These are phyloP conservation scores for Metschnikowia borealis DNA, from an alignment of 805 yeast species.

Conservation along the genomic window DNA sequence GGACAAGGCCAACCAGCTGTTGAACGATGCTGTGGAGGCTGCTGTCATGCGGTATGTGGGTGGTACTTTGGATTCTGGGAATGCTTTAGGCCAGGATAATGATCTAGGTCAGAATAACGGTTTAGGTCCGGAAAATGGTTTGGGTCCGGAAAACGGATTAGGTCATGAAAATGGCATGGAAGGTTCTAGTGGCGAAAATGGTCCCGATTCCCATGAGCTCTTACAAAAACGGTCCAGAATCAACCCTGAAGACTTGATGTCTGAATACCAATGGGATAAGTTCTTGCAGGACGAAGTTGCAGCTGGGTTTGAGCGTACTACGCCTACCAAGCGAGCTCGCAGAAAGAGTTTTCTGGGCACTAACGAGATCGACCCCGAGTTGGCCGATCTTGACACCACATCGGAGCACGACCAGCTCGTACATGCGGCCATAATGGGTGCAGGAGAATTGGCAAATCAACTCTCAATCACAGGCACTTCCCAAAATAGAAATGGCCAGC, in stretches of 20 bases:
- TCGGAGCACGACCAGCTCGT: slow-evolving; percentile 61
- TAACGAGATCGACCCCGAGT: slow-evolving; percentile 36
- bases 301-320: slow-evolving; percentile 15
- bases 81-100: slow-evolving; percentile 6
- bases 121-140: too few relatives aligned
- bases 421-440: slow-evolving; percentile 67
- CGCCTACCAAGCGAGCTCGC: slow-evolving; percentile 10
- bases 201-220: slow-evolving; percentile 1
- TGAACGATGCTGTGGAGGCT: slow-evolving; percentile 63
- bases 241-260: slow-evolving; percentile 39
- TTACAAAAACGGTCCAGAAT: slow-evolving; percentile 16
- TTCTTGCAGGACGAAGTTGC: slow-evolving; percentile 25
- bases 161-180: too few relatives aligned
- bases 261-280: slow-evolving; percentile 50
- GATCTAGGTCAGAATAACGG: slow-evolving; percentile 7
- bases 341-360: slow-evolving; percentile 8
- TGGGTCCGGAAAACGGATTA: slow-evolving; percentile 6
- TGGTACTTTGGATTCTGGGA: slow-evolving; percentile 44
- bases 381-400: slow-evolving; percentile 31
- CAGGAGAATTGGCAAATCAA: slow-evolving; percentile 54
- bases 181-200: not conserved
- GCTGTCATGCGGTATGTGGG: slow-evolving; percentile 75
- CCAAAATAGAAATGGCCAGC: slow-evolving; percentile 1
- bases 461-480: slow-evolving; percentile 18
- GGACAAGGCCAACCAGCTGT: slow-evolving; percentile 33